Base-by-base conservation (phyloP, 1,139 yeast genomes). In the Entelexis paramagnoliae region DNA sequence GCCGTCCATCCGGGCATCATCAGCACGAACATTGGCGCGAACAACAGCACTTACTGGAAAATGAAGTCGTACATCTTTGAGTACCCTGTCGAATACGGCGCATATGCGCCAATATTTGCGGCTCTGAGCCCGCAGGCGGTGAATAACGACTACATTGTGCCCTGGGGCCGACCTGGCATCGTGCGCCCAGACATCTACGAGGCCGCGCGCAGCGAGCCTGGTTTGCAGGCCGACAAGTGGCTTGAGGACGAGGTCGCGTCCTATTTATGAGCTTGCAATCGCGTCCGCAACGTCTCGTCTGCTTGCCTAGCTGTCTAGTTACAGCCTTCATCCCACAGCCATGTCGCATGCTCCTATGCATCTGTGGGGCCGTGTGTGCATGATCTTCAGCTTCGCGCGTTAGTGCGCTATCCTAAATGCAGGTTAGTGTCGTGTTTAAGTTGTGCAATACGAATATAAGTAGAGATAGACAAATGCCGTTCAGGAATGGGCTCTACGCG, bases 1-100 rank as follows among this genome's bases (percentile, higher is more conserved):
- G 64, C 73, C 1, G 67, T 69, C 16, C 72, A 75, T 60, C 81
- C 81, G 1, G 81, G 80, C 13, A 57, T 63, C 50, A 59, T 76
- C 50, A 60, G 57, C 16, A 67, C 78, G 3, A n/a, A n/a, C 3
- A 61, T 77, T 43, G 64, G 63, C 49, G 67, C 77, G 59, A 51
- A 59, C 38, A 39, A 53, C 30, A 19, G 53, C 26, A 47, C 54
- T 16, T 34, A 47, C 20, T 4, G 7, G 4, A 39, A n/a, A 63
- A 63, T 49, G 67, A 77, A 59, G 53, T 61, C 45, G 38, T 50
- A 38, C 35, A 53, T 39, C 9, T 5, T 39, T 20, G 34, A 19
- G 19, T 47, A 52, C 43, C 51, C 48, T 26, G 62, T 71, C 8
- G 58, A 58, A 4, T 68, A 67, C 49, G 79, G 78, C 16, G 72